These are phyloP conservation scores for Dionaea muscipula DNA, from an alignment of 179 eudicot genomes.

Conservation along the genomic window DNA sequence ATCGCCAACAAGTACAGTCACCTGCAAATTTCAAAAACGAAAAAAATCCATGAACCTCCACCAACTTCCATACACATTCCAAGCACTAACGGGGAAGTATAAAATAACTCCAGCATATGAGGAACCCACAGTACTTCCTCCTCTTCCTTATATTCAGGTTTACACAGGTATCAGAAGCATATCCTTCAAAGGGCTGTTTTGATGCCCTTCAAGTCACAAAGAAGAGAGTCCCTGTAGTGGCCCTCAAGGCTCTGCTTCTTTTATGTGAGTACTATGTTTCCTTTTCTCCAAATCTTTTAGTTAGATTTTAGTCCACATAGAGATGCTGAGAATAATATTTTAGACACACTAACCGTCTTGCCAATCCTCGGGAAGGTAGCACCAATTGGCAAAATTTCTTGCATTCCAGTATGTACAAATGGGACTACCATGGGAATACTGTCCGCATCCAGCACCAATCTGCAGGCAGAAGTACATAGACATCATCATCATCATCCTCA, in stretches of 20 bases:
- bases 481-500: no score
- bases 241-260: no score
- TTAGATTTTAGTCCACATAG: not conserved
- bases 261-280: no score
- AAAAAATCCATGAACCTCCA: not conserved
- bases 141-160: no score
- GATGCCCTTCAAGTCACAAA: no score
- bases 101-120: no score
- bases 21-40: conserved; percentile 28
- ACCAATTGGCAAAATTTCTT: conserved; percentile 88
- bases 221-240: no score
- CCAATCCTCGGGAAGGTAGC: conserved; percentile 70
- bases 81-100: not conserved
- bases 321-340: not conserved
- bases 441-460: conserved; percentile 82
- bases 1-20: conserved; percentile 86
- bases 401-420: conserved; percentile 94
- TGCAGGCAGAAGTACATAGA: conserved; percentile 17
- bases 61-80: not conserved
- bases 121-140: no score
- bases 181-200: no score
- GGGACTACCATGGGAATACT: conserved; percentile 72
- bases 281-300: no score
- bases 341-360: conserved; percentile 43
- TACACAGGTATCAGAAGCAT: no score